Percentiles rank a stretch among this genome's conserved stretches.
phyloP scores from a whole-genome alignment of 257 asterid genomes.

The Lithospermum erythrorhizon region DNA sequence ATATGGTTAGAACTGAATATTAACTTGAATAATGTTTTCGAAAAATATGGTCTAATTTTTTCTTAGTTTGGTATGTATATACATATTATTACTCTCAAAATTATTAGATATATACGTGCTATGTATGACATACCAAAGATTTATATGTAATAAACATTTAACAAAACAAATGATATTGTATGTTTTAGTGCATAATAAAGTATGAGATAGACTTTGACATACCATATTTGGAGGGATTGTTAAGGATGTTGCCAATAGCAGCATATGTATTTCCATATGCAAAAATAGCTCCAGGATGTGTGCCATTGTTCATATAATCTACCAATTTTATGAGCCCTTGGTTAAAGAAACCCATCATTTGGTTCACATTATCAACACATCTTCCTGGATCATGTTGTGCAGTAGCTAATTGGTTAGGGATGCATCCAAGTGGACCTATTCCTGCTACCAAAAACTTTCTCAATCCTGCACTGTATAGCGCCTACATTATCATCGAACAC shows the following conservation, averaged over 20 bases:
- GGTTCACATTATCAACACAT: slow-evolving; percentile 37
- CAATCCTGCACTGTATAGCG: slow-evolving; percentile 40
- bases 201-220: slow-evolving; percentile 4
- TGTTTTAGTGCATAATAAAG: too few species aligned
- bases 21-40: too few species aligned
- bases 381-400: slow-evolving; percentile 33
- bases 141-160: too few species aligned
- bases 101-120: too few species aligned
- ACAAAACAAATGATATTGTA: too few species aligned
- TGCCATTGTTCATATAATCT: slow-evolving; percentile 34
- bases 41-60: too few species aligned
- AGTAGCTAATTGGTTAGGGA: slow-evolving; percentile 54
- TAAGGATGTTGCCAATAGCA: slow-evolving; percentile 38
- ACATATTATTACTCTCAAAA: too few species aligned
- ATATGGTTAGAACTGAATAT: too few species aligned
- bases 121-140: too few species aligned
- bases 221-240: slow-evolving; percentile 47
- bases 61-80: too few species aligned
- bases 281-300: slow-evolving; percentile 32
- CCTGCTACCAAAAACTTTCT: slow-evolving; percentile 53
- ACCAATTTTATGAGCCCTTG: slow-evolving; percentile 30
- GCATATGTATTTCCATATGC: slow-evolving; percentile 50
- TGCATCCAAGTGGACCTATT: slow-evolving; percentile 74
- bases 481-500: slow-evolving; percentile 22
- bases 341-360: slow-evolving; percentile 36